Evolutionary conservation across 805 yeast genomes (phyloP), one percentile per base, ranked within the genome.

Genomic region (Kodamaea restingae): DNA sequence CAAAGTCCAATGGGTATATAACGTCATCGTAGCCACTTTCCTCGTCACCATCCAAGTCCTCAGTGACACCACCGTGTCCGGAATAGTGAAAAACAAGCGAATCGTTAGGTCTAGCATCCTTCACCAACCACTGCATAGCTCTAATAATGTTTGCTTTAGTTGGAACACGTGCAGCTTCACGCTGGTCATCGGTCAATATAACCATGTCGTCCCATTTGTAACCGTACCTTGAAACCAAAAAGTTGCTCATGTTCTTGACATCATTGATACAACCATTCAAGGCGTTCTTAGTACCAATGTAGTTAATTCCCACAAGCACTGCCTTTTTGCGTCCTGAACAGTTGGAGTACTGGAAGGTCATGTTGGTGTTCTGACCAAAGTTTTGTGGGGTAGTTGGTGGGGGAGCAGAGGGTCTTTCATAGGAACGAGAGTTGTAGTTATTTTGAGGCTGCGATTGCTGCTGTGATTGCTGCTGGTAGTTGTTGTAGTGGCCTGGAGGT

Each of bases 71-170:
- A 12, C 70, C 70, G 45, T 64, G 70, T n/a, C 70, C 70, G 6
- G 63, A 55, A 38, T 61, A 64, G 43, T 63, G 69, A 53, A 64
- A 63, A 28, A 63, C 63, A 35, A 64, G 54, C 28, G 70, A 63
- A 38, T 63, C 68, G 44, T 63, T 59, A 6, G 70, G 70, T 25
- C 57, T 45, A 11, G 70, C 70, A 34, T 60, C 67, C 37, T 49
- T 52, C 11, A 61, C 65, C 32, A 64, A 46, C 70, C 70, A 64
- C 43, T 59, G 59, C 68, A 64, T 64, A n/a, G 63, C 70, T 22
- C 67, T 47, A 21, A 58, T 38, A 18, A 64, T 56, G 44, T 64
- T 64, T n/a, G 52, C 61, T 34, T 50, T 51, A 22, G 60, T 55
- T 2, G 70, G 70, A 14, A 63, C 47, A 28, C 66, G 51, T 4